Evolutionary conservation across 805 yeast genomes (phyloP).

Genomic region (Wickerhamiella occidentalis): DNA sequence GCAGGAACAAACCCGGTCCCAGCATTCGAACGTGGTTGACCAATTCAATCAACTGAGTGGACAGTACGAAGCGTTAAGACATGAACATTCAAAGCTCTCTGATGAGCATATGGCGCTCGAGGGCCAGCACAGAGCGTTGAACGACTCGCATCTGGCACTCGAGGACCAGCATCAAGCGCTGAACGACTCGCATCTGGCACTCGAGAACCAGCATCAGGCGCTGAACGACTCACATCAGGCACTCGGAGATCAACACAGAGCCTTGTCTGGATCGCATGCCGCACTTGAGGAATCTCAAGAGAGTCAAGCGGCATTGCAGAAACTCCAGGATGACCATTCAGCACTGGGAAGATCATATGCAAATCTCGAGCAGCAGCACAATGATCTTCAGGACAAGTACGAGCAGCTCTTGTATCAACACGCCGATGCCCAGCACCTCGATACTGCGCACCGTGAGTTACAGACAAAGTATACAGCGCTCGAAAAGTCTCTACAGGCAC

Average conservation of each 20-base stretch:
- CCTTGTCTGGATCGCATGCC: background rate
- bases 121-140: background rate
- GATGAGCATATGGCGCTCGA: background rate
- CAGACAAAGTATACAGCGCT: background rate
- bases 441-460: conserved; percentile 3
- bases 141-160: background rate
- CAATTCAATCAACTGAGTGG: background rate
- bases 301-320: background rate
- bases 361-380: background rate
- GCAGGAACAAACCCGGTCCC: background rate
- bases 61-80: background rate
- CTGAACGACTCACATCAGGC: background rate
- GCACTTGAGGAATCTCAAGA: background rate
- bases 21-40: background rate
- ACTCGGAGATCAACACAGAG: background rate
- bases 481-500: background rate
- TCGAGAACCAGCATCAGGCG: background rate
- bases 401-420: conserved; percentile 1
- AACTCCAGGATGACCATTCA: background rate
- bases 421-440: background rate
- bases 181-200: background rate
- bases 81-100: background rate
- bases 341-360: background rate
- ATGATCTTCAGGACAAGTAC: background rate
- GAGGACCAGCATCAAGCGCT: background rate